Evolutionary conservation across 768 basidiomycete genomes (phyloP).

Genomic region (Paxillus rubicundulus): DNA sequence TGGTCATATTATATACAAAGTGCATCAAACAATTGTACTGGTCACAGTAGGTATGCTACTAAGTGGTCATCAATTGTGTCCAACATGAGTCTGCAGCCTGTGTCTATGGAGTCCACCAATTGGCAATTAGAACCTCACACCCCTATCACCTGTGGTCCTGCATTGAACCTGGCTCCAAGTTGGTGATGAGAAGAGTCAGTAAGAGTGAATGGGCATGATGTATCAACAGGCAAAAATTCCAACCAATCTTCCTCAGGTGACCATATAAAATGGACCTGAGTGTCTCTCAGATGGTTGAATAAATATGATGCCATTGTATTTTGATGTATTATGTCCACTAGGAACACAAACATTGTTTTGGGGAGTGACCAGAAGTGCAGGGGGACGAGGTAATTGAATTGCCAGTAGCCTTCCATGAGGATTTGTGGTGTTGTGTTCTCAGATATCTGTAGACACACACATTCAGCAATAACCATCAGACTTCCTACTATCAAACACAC

Average conservation of each 20-base stretch:
- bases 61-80: background rate
- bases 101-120: background rate
- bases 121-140: background rate
- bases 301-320: background rate
- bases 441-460: too few species aligned
- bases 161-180: background rate
- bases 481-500: too few species aligned
- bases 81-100: background rate
- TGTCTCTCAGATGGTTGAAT: background rate
- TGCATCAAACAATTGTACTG: too few species aligned
- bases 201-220: background rate
- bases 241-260: background rate
- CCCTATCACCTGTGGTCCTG: background rate
- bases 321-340: background rate
- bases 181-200: background rate
- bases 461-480: too few species aligned
- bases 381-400: too few species aligned
- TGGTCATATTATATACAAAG: too few species aligned
- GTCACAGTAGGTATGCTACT: background rate
- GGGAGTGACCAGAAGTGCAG: too few species aligned
- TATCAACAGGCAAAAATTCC: background rate
- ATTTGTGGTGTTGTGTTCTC: too few species aligned
- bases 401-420: too few species aligned
- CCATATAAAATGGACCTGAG: background rate
- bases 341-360: background rate